Base-by-base conservation (phyloP, 352 stramenopile species). In the Pythium apleroticum region DNA sequence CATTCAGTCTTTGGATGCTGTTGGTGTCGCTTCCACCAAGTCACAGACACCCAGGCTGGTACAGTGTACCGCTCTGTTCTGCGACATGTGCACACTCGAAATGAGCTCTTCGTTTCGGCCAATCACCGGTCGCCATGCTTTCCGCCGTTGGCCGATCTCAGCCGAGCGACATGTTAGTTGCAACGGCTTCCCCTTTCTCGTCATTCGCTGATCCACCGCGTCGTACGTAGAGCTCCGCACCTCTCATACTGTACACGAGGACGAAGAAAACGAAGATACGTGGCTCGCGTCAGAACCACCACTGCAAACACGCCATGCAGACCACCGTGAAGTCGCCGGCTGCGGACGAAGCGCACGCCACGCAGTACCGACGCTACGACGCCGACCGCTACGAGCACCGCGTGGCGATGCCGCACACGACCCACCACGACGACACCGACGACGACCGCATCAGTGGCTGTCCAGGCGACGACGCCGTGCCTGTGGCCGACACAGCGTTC, bases 401-500 rank as follows among this genome's bases (percentile, higher is more conserved):
- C 43, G 19, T 49, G 25, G 19, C 52, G 15, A 37, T 45, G 27
- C 28, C 43, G 1, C 27, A 22, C 31, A 0, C 15, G 19, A 45
- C 5, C 6, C 4, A 2, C 6, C n/a, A 41, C 6, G 31, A 35
- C 45, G 62, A 28, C 25, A 22, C 53, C 41, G 43, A 64, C 35
- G 45, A 28, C 9, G 24, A 41, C 25, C 19, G 12, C 45, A 46
- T 45, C 35, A 31, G 10, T 50, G 15, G 52, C n/a, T 24, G 52
- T 27, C 9, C 22, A 28, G 31, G 20, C 50, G 52, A 43, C 43
- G 58, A 53, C 43, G 15, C 37, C 15, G 65, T 41, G 24, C 11
- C 35, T 7, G 65, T 64, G 8, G 22, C 33, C 28, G 68, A 69
- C 61, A 67, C 68, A 14, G 68, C 68, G 25, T 74, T 74, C 57